Conservation (phyloP, 225 moss, liverwort and hornwort genomes). For the Neckera pumila region DNA sequence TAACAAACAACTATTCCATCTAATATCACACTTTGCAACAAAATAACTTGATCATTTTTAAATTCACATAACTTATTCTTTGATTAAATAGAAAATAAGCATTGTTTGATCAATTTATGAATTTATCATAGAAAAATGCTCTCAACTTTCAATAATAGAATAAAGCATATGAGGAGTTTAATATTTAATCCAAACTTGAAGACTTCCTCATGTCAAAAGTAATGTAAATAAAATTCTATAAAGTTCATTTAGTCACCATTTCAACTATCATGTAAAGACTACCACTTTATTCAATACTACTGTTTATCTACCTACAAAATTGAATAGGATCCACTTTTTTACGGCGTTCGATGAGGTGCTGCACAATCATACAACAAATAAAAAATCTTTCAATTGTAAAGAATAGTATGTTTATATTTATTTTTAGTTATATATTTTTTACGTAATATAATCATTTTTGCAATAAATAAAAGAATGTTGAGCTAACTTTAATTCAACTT, state of each 20-base stretch:
- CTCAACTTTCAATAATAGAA: neutral
- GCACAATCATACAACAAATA: neutral
- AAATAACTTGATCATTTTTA: neutral
- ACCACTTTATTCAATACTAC: neutral
- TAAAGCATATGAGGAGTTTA: neutral
- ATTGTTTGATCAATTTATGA: neutral
- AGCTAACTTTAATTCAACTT: neutral
- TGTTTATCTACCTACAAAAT: slow-evolving; percentile 10
- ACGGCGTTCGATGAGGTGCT: neutral
- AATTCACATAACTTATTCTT: neutral
- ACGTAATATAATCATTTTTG: neutral
- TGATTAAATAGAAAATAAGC: neutral
- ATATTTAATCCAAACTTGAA: neutral
- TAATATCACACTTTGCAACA: neutral
- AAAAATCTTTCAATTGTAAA: neutral
- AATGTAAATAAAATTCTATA: neutral
- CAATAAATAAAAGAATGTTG: neutral
- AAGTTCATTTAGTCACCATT: neutral
- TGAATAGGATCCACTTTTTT: neutral
- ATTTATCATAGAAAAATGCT: neutral
- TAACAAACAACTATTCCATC: fast-evolving
- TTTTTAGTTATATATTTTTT: too few species aligned
- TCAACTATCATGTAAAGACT: neutral
- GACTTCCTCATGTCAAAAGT: neutral
- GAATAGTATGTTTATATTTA: too few species aligned